Conservation (phyloP, 345 rosid genomes). For the Atalantia buxifolia region DNA sequence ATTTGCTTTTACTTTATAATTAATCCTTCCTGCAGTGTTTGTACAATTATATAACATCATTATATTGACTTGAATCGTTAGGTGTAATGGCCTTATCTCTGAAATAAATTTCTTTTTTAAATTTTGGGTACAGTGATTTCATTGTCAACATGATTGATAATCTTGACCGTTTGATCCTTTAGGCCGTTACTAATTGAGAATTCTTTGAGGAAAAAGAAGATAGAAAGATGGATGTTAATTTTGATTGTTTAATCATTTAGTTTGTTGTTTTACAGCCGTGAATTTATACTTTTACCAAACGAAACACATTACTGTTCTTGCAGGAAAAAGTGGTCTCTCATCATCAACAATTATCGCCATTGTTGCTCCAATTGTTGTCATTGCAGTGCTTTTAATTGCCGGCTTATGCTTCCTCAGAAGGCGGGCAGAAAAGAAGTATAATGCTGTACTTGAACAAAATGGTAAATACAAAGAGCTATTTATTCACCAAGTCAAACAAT, state of each 20-base stretch:
- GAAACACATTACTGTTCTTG: not conserved
- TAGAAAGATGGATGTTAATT: not conserved
- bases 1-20: no score
- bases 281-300: not conserved
- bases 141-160: no score
- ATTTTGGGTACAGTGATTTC: no score
- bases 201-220: no score
- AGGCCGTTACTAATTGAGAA: not conserved
- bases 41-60: no score
- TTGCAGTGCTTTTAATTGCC: conserved; percentile 22
- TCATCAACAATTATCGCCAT: conserved; percentile 24
- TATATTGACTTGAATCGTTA: no score
- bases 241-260: not conserved
- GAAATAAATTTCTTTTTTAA: no score
- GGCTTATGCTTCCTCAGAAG: conserved; percentile 28
- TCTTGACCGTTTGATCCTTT: not conserved
- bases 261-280: not conserved
- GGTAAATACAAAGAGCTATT: conserved; percentile 20
- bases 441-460: conserved; percentile 19
- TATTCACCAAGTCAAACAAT: not conserved
- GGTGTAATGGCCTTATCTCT: no score
- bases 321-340: conserved; percentile 29
- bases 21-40: no score
- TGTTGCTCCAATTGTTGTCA: conserved; percentile 24
- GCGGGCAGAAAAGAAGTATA: conserved; percentile 27